Base-by-base conservation (phyloP, 352 stramenopile species). In the Stephanocyclus meneghinianus region DNA sequence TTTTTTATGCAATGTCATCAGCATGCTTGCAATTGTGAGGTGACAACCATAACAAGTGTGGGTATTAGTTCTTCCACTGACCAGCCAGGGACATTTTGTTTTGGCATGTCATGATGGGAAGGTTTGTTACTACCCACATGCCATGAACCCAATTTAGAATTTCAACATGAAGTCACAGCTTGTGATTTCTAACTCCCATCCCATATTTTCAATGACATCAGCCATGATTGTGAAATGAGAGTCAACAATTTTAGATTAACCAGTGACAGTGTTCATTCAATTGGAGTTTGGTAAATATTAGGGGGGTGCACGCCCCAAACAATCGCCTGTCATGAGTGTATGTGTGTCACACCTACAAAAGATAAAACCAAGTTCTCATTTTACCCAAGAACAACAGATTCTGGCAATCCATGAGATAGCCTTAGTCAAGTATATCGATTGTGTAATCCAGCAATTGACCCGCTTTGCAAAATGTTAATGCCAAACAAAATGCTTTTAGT, bases 171-270 rank as follows among this genome's bases (percentile, higher is more conserved):
- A 77, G 56, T 69, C 74, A 18, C n/a, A 66, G 8, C 30, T 77
- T 62, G 48, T 57, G n/a, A 67, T 80, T 47, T 65, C 64, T 13
- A 80, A 63, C 47, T 66, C 40, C 9, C 13, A 53, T 30, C 65
- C 73, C 29, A 80, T 80, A 44, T 77, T 78, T 65, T 82, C 67
- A 32, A 63, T 82, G 67, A 40, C 74, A 35, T 76, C 74, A 15
- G 71, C 67, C 15, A 37, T 60, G 26, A 73, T 82, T n/a, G 65
- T 51, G 13, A 59, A 59, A 11, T 16, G 56, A 44, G 15, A 74
- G 26, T 66, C 30, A 11, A 69, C 47, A 37, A 66, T 61, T 62
- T 29, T 77, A 2, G 40, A 77, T 47, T 77, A 60, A 82, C 61
- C 16, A 67, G 74, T 30, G 68, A 77, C 37, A 15, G 48, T 29